Evolutionary conservation across 306 rosid species (phyloP), one percentile per base, ranked within the genome.

Genomic region (Prunus mume): DNA sequence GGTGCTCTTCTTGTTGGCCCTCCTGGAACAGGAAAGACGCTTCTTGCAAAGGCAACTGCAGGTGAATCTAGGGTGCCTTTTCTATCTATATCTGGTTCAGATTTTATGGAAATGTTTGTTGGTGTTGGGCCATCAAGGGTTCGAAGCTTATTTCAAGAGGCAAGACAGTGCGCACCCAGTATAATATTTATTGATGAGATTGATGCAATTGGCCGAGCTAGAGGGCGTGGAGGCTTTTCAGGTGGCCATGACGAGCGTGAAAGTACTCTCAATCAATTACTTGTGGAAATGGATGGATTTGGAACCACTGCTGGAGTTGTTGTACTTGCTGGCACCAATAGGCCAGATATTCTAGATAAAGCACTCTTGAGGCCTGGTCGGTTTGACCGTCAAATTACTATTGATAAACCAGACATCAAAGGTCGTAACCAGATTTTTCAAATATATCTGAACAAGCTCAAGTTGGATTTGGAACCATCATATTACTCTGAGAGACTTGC

Each of bases 271-370:
- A 95, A 95, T 88, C 98, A 95, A 63, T 85, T 92, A 87, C 85
- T 95, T 82, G 97, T 95, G 25, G 98, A 95, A 82, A 92, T 95
- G 98, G 98, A 95, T 81, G 98, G 98, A 50, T 95, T 95, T 84
- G 97, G 87, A 80, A 90, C 98, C 60, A 92, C 97, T 19, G 1
- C 98, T 80, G 97, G 98, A 18, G 96, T 95, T 73, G 97, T 95
- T 85, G 96, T 92, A 45, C 93, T 95, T 79, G 98, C 98, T 78
- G 98, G 98, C 67, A 95, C 98, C 61, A 92, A 95, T 86, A 88
- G 97, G 69, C 97, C 97, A 78, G 97, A 95, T 84, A 92, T 95
- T 75, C 83, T 95, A 65, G 98, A 95, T 84, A 90, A 90, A 84
- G 98, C 96, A 43, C 85, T 95, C 17, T 84, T 90, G 75, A 89